phyloP scores from a whole-genome alignment of 1,139 yeast genomes.

The Yamadazyma jaroonii region DNA sequence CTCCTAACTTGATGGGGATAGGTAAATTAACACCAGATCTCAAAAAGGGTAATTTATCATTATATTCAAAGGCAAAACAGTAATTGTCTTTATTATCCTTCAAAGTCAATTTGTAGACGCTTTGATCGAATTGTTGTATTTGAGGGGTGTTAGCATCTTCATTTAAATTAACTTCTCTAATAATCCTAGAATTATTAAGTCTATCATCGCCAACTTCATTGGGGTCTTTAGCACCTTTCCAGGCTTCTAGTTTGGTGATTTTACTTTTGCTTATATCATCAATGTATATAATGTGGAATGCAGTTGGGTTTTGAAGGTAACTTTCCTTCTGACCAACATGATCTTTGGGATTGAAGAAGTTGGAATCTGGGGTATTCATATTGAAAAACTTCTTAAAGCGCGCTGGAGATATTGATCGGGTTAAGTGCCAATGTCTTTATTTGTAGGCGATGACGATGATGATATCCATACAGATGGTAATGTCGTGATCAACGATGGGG shows the following conservation, averaged over 20 bases:
- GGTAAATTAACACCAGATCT: conserved; percentile 25
- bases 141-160: conserved; percentile 8
- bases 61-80: conserved; percentile 39
- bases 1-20: conserved; percentile 38
- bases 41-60: conserved; percentile 35
- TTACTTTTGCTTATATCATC: conserved; percentile 35
- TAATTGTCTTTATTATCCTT: conserved; percentile 30
- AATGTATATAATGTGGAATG: conserved; percentile 32
- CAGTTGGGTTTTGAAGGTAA: conserved; percentile 17
- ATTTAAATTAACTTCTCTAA: conserved; percentile 33
- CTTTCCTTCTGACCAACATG: conserved; percentile 12
- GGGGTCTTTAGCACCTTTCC: conserved; percentile 40
- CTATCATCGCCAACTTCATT: conserved; percentile 40
- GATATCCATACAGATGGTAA: not conserved
- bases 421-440: conserved; percentile 12
- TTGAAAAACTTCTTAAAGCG: not conserved
- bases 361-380: conserved; percentile 5
- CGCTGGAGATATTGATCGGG: not conserved
- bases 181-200: conserved; percentile 22
- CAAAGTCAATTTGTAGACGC: conserved; percentile 32
- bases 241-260: conserved; percentile 36
- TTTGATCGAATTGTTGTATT: conserved; percentile 6
- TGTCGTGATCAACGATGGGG: too few species aligned
- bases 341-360: conserved; percentile 17
- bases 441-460: conserved; percentile 16